phyloP scores from a whole-genome alignment of 1,139 yeast species.

The Hansenula sp. region DNA sequence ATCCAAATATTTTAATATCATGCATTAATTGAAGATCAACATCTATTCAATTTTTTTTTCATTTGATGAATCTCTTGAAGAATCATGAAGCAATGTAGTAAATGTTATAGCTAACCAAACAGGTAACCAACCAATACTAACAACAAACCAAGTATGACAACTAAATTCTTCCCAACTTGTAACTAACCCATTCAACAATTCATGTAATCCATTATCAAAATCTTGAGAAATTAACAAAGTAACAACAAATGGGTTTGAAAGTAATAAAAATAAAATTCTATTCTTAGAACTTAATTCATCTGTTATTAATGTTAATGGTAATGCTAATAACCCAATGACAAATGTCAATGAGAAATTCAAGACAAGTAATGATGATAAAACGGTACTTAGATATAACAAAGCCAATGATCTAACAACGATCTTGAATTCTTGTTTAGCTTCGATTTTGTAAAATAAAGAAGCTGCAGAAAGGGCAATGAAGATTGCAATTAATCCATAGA shows the following conservation, averaged over 20 bases:
- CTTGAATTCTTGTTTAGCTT: slow-evolving; percentile 8
- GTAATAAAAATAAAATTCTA: slow-evolving; percentile 34
- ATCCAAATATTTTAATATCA: too few relatives aligned
- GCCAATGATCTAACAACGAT: slow-evolving; percentile 35
- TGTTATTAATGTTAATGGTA: slow-evolving; percentile 65
- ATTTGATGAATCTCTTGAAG: not conserved
- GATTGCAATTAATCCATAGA: slow-evolving; percentile 5
- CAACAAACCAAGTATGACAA: slow-evolving; percentile 84
- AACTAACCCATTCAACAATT: slow-evolving; percentile 37
- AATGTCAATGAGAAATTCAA: slow-evolving; percentile 83
- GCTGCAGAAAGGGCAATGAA: slow-evolving; percentile 10
- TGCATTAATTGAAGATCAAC: not conserved
- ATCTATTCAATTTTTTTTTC: slow-evolving; percentile 4
- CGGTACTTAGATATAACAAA: slow-evolving; percentile 60
- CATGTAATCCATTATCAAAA: slow-evolving; percentile 32
- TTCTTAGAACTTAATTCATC: slow-evolving; percentile 23
- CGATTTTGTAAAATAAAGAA: slow-evolving; percentile 8
- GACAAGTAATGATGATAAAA: slow-evolving; percentile 71
- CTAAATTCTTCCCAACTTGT: slow-evolving; percentile 64
- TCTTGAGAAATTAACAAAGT: slow-evolving; percentile 32
- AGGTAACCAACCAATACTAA: slow-evolving; percentile 79
- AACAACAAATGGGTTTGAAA: slow-evolving; percentile 55
- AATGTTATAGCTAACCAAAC: slow-evolving; percentile 61
- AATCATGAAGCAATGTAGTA: slow-evolving; percentile 17
- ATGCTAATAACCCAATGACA: slow-evolving; percentile 58